Evolutionary conservation across 2,329 filamentous ascomycete species (phyloP).

Genomic region (Aspergillus ochraceoroseus): DNA sequence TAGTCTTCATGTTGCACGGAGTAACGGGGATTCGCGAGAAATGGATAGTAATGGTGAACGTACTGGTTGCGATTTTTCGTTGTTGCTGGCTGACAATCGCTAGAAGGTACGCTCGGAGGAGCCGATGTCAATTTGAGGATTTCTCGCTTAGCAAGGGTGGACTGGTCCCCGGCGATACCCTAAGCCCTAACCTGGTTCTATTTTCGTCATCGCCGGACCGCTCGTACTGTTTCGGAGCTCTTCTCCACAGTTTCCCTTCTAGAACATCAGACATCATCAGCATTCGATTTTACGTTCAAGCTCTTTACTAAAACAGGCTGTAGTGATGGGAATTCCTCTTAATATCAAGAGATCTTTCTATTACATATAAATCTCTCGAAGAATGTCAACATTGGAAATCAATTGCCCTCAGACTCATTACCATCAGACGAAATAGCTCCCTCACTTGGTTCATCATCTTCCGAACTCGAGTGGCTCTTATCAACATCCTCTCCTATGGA

Average conservation of each 20-base stretch:
- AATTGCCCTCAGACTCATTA: too few species aligned
- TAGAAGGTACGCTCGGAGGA: constrained; percentile 36
- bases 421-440: too few species aligned
- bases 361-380: too few species aligned
- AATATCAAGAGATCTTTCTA: too few species aligned
- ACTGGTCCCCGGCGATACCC: constrained; percentile 29
- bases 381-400: too few species aligned
- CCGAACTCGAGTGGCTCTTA: background rate
- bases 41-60: constrained; percentile 26
- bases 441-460: background rate
- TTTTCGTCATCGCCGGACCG: constrained; percentile 4
- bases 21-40: constrained; percentile 11
- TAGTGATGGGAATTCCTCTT: too few species aligned
- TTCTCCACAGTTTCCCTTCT: constrained; percentile 14
- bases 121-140: constrained; percentile 39
- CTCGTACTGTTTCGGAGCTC: constrained; percentile 5
- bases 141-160: constrained; percentile 45
- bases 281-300: too few species aligned
- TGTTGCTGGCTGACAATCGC: constrained; percentile 42
- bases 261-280: too few species aligned
- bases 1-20: constrained; percentile 40
- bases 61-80: constrained; percentile 48
- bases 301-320: too few species aligned
- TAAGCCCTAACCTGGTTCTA: constrained; percentile 36
- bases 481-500: constrained; percentile 13